Percentiles rank a stretch among this genome's conserved stretches.
Conservation (phyloP, 352 stramenopile genomes). For the Pythium phragmiticola region DNA sequence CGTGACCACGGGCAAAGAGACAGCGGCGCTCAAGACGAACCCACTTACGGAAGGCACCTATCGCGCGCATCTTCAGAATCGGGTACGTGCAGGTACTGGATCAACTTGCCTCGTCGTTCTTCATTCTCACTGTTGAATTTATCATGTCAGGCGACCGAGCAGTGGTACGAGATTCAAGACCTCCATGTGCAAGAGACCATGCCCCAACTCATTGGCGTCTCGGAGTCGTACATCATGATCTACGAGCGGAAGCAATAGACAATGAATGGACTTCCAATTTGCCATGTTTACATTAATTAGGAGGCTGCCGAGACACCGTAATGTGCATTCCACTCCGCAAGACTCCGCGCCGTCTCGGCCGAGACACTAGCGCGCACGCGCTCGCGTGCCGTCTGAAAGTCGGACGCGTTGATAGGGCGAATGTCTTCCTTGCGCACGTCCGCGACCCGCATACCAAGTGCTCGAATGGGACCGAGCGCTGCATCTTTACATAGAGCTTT, state of each 20-base stretch:
- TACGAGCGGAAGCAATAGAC: conserved; percentile 81
- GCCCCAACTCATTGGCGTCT: conserved; percentile 97
- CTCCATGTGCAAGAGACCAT: conserved; percentile 97
- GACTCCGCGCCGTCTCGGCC: conserved; percentile 41
- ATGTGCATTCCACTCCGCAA: conserved; percentile 67
- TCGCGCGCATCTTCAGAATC: conserved; percentile 95
- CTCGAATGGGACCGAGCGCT: conserved; percentile 90
- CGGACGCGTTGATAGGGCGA: conserved; percentile 47
- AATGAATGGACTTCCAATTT: background rate
- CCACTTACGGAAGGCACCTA: conserved; percentile 96
- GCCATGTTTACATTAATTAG: conserved; percentile 15
- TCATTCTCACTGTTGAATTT: conserved; percentile 1
- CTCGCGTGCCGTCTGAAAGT: conserved; percentile 59
- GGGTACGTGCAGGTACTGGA: conserved; percentile 35
- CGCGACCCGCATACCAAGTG: conserved; percentile 56
- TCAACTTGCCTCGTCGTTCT: background rate
- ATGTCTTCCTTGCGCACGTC: conserved; percentile 64
- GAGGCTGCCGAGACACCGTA: conserved; percentile 58
- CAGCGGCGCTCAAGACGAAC: conserved; percentile 79
- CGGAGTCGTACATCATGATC: conserved; percentile 92
- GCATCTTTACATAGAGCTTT: conserved; percentile 95
- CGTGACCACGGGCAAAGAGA: conserved; percentile 90
- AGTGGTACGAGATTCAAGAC: conserved; percentile 99
- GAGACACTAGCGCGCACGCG: conserved; percentile 77
- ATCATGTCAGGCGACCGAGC: conserved; percentile 74